A percentile compares a stretch with the other conserved stretches of the same genome.
phyloP scores from a whole-genome alignment of 2,329 filamentous ascomycete genomes.

The Colletotrichum sp. region DNA sequence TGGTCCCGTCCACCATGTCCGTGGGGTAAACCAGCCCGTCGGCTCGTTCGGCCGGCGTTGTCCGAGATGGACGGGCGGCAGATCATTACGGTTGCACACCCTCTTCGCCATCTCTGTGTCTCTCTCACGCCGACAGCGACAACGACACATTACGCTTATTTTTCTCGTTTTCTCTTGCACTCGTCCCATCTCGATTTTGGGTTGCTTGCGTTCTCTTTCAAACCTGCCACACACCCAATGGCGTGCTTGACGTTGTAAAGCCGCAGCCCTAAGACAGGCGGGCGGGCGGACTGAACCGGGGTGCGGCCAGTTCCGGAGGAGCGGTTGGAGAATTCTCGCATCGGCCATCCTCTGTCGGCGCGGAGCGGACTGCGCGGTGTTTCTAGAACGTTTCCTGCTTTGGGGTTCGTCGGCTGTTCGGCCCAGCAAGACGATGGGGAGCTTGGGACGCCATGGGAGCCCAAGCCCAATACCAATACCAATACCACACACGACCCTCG shows the following conservation, averaged over 20 bases:
- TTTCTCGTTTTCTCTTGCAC: neutral
- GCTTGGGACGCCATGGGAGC: neutral
- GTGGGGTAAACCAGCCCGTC: neutral
- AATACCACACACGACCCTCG: neutral
- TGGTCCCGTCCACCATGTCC: neutral
- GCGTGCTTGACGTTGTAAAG: neutral
- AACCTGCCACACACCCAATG: slow-evolving; percentile 9
- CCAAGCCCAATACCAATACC: neutral
- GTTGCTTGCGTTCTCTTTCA: neutral
- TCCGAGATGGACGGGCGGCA: neutral
- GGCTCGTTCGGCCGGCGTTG: neutral
- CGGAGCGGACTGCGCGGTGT: neutral
- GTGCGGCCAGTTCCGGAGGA: neutral
- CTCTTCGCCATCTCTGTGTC: neutral
- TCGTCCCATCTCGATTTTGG: neutral
- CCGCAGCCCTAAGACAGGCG: neutral
- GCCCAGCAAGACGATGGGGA: neutral
- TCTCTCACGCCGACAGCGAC: neutral
- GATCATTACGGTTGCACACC: neutral
- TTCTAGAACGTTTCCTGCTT: slow-evolving; percentile 9
- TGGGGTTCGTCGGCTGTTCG: neutral
- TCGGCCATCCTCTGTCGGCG: neutral
- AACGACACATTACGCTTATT: neutral
- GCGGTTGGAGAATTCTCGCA: slow-evolving; percentile 11
- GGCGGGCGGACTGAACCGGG: neutral